phyloP scores from a whole-genome alignment of 495 filamentous ascomycete species.

The Neurospora terricola region DNA sequence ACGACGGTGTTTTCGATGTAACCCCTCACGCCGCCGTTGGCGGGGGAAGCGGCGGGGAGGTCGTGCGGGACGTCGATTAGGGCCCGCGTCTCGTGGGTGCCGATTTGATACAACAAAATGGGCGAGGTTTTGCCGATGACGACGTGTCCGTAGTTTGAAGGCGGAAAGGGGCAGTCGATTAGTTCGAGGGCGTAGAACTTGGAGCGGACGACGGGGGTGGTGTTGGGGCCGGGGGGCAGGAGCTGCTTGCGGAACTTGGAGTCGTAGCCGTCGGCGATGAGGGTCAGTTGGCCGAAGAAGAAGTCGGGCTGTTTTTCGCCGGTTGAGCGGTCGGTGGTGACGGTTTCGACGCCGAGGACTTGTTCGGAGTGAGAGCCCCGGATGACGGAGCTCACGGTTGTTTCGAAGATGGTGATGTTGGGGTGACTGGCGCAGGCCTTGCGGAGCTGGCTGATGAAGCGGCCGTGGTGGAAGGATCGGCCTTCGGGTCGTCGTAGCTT shows the following conservation, averaged over 20 bases:
- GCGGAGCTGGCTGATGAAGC: conserved; percentile 69
- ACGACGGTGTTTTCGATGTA: conserved; percentile 71
- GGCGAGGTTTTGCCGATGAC: conserved; percentile 70
- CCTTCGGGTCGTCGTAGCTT: conserved; percentile 45
- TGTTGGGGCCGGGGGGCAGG: conserved; percentile 33
- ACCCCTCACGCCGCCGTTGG: conserved; percentile 69
- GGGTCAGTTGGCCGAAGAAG: conserved; percentile 80
- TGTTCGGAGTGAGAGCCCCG: conserved; percentile 46
- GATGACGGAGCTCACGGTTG: conserved; percentile 54
- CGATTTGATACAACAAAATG: conserved; percentile 93
- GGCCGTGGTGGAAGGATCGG: conserved; percentile 71
- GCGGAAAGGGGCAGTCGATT: conserved; percentile 71
- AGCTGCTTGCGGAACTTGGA: conserved; percentile 85
- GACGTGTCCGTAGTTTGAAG: conserved; percentile 71
- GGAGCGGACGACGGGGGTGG: conserved; percentile 57
- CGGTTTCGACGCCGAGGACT: conserved; percentile 66
- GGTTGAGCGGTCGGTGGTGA: conserved; percentile 42
- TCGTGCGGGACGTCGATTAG: conserved; percentile 84
- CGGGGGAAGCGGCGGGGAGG: conserved; percentile 55
- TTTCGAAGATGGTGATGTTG: conserved; percentile 67
- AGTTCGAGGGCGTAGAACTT: conserved; percentile 92
- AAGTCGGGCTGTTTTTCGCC: conserved; percentile 51
- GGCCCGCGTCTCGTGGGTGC: conserved; percentile 83
- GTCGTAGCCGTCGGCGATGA: conserved; percentile 87
- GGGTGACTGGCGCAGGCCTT: conserved; percentile 53